These are phyloP conservation scores for Neurospora sublineolata DNA, from an alignment of 495 filamentous ascomycete genomes.

Conservation along the genomic window DNA sequence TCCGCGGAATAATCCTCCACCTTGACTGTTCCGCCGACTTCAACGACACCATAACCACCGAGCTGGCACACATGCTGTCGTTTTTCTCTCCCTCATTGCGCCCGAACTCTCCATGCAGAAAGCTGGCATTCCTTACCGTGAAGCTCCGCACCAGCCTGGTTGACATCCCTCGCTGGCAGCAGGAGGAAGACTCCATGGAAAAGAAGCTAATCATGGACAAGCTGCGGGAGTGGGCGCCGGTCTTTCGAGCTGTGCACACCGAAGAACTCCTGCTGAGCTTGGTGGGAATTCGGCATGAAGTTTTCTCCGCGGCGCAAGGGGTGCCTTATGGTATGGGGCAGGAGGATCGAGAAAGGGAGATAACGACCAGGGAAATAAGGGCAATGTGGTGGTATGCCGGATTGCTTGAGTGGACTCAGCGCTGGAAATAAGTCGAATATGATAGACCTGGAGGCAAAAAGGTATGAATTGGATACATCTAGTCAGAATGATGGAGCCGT, in stretches of 20 bases:
- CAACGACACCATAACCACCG: background rate
- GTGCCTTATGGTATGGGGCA: background rate
- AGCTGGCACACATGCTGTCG: background rate
- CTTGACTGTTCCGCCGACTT: background rate
- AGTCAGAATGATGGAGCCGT: background rate
- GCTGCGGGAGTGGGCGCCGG: background rate
- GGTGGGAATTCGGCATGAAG: background rate
- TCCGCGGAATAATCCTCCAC: background rate
- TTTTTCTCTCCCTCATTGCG: background rate
- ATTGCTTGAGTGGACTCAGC: background rate
- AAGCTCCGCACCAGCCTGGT: background rate
- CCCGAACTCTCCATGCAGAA: background rate
- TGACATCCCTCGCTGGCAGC: background rate
- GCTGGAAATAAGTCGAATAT: no score
- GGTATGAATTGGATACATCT: background rate
- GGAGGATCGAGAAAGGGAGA: background rate
- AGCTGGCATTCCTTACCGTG: background rate
- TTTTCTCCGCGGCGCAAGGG: background rate
- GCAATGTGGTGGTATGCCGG: background rate
- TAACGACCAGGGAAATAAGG: background rate
- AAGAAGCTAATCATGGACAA: background rate
- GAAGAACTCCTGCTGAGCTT: background rate
- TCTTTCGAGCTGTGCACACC: background rate
- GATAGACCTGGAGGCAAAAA: background rate
- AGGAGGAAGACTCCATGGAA: background rate